phyloP scores from a whole-genome alignment of 352 stramenopile genomes.

The Pythium aquatile region DNA sequence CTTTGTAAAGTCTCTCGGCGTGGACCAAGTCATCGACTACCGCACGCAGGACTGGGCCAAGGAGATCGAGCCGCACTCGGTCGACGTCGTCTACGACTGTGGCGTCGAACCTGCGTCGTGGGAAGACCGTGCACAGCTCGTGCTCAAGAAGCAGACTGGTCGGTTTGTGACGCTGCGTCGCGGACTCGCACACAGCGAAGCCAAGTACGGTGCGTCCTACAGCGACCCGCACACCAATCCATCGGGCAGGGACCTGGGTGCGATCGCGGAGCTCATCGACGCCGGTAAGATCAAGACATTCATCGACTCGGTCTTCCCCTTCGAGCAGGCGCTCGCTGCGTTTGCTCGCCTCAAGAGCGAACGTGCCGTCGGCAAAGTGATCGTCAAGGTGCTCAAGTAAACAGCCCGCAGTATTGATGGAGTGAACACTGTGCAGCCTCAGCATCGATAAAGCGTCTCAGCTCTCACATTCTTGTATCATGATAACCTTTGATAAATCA shows the following conservation, averaged over 20 bases:
- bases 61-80: conserved; percentile 20
- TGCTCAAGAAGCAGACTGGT: conserved; percentile 36
- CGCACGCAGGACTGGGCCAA: conserved; percentile 33
- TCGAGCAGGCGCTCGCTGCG: conserved; percentile 40
- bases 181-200: conserved; percentile 37
- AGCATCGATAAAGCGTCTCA: not conserved
- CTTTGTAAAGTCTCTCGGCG: conserved; percentile 33
- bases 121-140: conserved; percentile 33
- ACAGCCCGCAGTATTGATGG: not conserved
- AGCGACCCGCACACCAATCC: conserved; percentile 16
- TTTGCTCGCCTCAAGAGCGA: conserved; percentile 39
- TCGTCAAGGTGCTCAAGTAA: conserved; percentile 8
- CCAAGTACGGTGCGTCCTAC: conserved; percentile 42
- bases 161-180: conserved; percentile 36
- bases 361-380: conserved; percentile 31
- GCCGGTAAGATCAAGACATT: conserved; percentile 28
- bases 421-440: not conserved
- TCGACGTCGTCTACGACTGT: conserved; percentile 25
- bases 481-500: not conserved
- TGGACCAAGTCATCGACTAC: conserved; percentile 48
- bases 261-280: conserved; percentile 39
- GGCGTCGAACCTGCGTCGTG: conserved; percentile 29
- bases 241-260: conserved; percentile 29
- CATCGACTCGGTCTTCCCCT: conserved; percentile 37
- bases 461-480: not conserved